Conservation (phyloP, 179 eudicot species). For the Silene vulgaris region DNA sequence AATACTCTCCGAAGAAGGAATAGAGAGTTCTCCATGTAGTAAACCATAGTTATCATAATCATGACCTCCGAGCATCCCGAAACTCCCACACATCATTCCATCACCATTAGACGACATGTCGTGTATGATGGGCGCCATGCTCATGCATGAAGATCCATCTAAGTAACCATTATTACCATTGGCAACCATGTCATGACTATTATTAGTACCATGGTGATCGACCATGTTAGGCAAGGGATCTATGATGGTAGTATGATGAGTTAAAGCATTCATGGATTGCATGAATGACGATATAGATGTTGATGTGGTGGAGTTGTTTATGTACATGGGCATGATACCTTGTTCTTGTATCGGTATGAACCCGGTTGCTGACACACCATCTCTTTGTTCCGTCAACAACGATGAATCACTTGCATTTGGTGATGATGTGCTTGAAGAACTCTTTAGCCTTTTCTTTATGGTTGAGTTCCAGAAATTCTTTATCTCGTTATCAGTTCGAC, state of each 20-base stretch:
- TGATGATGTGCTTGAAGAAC: conserved; percentile 46
- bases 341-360: conserved; percentile 39
- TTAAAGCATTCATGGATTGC: conserved; percentile 35
- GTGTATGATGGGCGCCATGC: conserved; percentile 27
- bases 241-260: conserved; percentile 25
- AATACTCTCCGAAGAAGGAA: conserved; percentile 51
- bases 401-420: conserved; percentile 72
- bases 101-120: conserved; percentile 26
- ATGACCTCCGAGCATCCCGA: conserved; percentile 36
- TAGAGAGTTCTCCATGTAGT: conserved; percentile 39
- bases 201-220: conserved; percentile 16
- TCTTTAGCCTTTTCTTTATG: conserved; percentile 69
- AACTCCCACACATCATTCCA: conserved; percentile 30
- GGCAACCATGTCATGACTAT: conserved; percentile 21
- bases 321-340: conserved; percentile 54
- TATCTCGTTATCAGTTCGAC: conserved; percentile 83
- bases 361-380: conserved; percentile 30
- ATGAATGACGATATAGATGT: conserved; percentile 35
- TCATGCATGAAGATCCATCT: conserved; percentile 42
- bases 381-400: conserved; percentile 36
- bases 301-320: conserved; percentile 40
- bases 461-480: conserved; percentile 94
- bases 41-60: conserved; percentile 36
- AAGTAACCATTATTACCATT: conserved; percentile 31
- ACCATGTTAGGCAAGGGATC: conserved; percentile 40